These are phyloP conservation scores for Blastobotrys attinorum DNA, from an alignment of 805 yeast species.

Conservation along the genomic window DNA sequence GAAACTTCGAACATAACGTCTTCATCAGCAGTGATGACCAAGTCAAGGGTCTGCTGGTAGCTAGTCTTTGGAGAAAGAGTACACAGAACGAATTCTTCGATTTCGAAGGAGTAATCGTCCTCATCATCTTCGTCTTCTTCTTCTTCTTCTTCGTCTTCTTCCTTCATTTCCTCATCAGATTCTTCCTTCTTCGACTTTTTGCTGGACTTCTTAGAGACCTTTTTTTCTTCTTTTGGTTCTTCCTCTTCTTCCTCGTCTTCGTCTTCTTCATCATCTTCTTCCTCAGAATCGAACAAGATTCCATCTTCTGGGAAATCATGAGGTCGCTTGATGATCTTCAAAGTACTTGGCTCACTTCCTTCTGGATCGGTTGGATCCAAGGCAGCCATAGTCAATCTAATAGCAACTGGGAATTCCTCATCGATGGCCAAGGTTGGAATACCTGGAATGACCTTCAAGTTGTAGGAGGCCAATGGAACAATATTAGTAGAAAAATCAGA, in stretches of 20 bases:
- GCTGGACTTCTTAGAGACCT: constrained; percentile 19
- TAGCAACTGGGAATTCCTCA: constrained; percentile 79
- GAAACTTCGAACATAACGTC: constrained; percentile 91
- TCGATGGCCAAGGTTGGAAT: constrained; percentile 81
- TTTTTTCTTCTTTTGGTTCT: constrained; percentile 29
- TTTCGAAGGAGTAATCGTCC: constrained; percentile 61
- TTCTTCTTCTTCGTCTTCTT: constrained; percentile 41
- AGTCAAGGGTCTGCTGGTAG: constrained; percentile 80
- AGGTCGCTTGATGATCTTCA: constrained; percentile 76
- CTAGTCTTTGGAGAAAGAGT: constrained; percentile 81
- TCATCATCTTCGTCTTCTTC: constrained; percentile 51
- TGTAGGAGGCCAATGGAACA: constrained; percentile 80
- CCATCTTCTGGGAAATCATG: constrained; percentile 25
- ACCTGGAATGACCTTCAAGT: constrained; percentile 79
- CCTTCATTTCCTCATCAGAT: constrained; percentile 43
- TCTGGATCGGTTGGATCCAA: constrained; percentile 76
- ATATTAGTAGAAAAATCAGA: constrained; percentile 20
- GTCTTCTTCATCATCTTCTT: constrained; percentile 28
- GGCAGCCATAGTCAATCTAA: constrained; percentile 91
- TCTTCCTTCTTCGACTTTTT: constrained; percentile 30
- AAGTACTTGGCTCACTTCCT: constrained; percentile 72
- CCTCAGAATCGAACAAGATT: constrained; percentile 23
- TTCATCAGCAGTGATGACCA: constrained; percentile 88
- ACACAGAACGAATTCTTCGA: constrained; percentile 78
- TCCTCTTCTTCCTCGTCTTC: constrained; percentile 29